Conservation (phyloP, 2,329 filamentous ascomycete species). For the Lojkania enalia region DNA sequence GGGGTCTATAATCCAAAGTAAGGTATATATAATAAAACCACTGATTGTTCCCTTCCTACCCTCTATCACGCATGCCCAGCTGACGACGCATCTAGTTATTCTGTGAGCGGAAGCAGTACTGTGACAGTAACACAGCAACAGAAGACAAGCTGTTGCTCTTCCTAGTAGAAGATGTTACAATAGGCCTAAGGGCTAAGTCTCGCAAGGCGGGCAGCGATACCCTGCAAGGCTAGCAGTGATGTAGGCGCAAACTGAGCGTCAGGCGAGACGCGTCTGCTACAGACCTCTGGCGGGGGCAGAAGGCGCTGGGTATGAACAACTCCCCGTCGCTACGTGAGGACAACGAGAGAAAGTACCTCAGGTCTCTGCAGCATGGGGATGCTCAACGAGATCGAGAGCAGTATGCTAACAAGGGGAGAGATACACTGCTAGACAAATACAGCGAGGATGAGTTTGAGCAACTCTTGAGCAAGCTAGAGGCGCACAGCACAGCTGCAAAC, state of each 20-base stretch:
- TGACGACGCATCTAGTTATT: no score
- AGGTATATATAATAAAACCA: no score
- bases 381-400: constrained; percentile 7
- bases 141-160: constrained; percentile 11
- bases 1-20: no score
- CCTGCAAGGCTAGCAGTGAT: constrained; percentile 1
- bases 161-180: constrained; percentile 7
- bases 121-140: constrained; percentile 5
- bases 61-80: no score
- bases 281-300: constrained; percentile 5
- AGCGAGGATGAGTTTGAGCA: constrained; percentile 10
- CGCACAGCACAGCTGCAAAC: constrained; percentile 5
- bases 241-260: constrained; percentile 1
- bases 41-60: no score
- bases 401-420: constrained; percentile 10
- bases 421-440: constrained; percentile 12
- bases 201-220: constrained; percentile 6
- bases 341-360: constrained; percentile 7
- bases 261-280: constrained; percentile 2
- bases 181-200: constrained; percentile 8
- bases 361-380: constrained; percentile 11
- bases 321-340: constrained; percentile 6
- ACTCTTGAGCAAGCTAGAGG: constrained; percentile 8
- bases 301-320: constrained; percentile 6
- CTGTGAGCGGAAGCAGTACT: constrained; percentile 6